Percentiles rank a stretch among this genome's conserved stretches.
Evolutionary conservation across 768 basidiomycete genomes (phyloP).

Genomic region (Phlebiopsis flavidoalba): DNA sequence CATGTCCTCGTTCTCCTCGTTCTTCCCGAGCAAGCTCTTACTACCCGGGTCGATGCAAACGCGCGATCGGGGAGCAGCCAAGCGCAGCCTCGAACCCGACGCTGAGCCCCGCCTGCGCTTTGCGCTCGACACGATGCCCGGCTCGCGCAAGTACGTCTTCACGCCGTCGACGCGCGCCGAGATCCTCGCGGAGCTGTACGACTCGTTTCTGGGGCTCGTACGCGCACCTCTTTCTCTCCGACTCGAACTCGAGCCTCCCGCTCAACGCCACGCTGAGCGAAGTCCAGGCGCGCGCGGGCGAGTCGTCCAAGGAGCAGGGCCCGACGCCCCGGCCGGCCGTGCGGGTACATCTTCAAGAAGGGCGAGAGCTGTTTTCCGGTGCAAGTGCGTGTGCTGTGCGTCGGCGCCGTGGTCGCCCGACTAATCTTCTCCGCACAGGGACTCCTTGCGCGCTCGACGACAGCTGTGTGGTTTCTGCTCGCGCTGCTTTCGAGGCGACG

Average conservation of each 20-base stretch:
- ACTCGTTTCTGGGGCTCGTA: conserved; percentile 79
- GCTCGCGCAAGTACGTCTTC: conserved; percentile 72
- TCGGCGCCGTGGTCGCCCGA: neutral
- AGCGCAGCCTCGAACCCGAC: conserved; percentile 50
- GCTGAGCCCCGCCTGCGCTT: conserved; percentile 56
- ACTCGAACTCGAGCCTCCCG: conserved; percentile 57
- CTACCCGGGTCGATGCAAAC: conserved; percentile 45
- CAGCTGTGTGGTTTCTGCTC: conserved; percentile 87
- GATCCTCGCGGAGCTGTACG: conserved; percentile 77
- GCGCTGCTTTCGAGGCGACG: conserved; percentile 85
- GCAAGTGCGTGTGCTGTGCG: conserved; percentile 64
- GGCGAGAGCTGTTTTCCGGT: conserved; percentile 91
- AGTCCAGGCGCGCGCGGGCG: conserved; percentile 54
- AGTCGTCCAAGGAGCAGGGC: conserved; percentile 57
- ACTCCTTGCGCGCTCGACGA: conserved; percentile 89
- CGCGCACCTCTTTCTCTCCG: conserved; percentile 66
- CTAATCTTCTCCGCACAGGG: conserved; percentile 40
- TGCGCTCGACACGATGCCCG: conserved; percentile 76
- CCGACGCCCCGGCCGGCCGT: conserved; percentile 67
- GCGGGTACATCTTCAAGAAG: conserved; percentile 83
- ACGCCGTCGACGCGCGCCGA: conserved; percentile 71
- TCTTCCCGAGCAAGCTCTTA: conserved; percentile 46
- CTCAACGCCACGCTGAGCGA: conserved; percentile 63
- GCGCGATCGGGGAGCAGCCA: conserved; percentile 39
- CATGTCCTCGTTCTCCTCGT: conserved; percentile 41